These are phyloP conservation scores for Hericium erinaceus DNA, from an alignment of 768 basidiomycete genomes.

Conservation along the genomic window DNA sequence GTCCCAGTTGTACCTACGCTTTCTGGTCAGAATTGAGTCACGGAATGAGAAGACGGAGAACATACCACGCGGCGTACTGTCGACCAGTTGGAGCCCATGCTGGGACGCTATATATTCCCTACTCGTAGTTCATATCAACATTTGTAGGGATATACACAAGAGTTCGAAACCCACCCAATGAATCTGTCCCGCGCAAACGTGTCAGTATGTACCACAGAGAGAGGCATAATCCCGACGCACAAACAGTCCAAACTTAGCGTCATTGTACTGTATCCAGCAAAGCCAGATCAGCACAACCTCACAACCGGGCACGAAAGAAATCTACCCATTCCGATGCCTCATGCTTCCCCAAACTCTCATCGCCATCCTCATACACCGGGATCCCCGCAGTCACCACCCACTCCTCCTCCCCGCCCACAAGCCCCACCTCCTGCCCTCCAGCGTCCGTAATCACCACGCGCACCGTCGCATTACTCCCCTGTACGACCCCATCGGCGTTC, in stretches of 20 bases:
- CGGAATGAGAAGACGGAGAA: not conserved
- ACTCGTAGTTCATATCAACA: not conserved
- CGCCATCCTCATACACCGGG: slow-evolving; percentile 31
- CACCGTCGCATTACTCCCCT: slow-evolving; percentile 8
- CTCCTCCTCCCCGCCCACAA: not conserved
- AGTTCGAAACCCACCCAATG: not conserved
- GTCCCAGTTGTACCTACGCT: not conserved
- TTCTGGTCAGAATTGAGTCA: too few relatives aligned
- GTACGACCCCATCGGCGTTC: slow-evolving; percentile 14
- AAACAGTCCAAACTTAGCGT: not conserved
- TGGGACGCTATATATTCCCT: slow-evolving; percentile 35
- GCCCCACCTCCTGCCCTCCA: not conserved
- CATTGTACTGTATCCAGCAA: not conserved
- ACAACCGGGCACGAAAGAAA: not conserved
- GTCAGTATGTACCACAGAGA: not conserved
- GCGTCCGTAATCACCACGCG: not conserved
- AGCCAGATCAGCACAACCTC: not conserved
- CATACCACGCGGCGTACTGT: slow-evolving; percentile 41
- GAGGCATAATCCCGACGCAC: not conserved
- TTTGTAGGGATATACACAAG: too few relatives aligned
- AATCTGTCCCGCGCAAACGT: not conserved
- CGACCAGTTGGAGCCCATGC: slow-evolving; percentile 26
- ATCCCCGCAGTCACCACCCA: slow-evolving; percentile 31
- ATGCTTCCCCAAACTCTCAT: slow-evolving; percentile 29
- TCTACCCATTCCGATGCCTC: slow-evolving; percentile 21